These are phyloP conservation scores for Penicillium concentricum DNA, from an alignment of 2,329 filamentous ascomycete species.

Conservation along the genomic window DNA sequence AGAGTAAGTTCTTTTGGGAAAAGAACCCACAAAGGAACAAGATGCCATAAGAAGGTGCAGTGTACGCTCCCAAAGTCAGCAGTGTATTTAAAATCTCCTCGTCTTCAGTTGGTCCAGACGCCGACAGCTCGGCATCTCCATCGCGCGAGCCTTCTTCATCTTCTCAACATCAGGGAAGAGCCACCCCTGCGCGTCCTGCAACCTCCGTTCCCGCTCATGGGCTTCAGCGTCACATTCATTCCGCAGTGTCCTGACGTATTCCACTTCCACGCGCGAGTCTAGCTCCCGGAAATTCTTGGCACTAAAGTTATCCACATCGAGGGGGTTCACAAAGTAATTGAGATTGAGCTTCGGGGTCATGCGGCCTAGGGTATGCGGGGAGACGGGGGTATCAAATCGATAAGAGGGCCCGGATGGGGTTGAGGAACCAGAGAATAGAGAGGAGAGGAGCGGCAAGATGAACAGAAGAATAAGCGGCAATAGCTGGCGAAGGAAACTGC, in stretches of 20 bases:
- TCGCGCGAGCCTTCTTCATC: slow-evolving; percentile 66
- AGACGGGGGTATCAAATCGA: slow-evolving; percentile 68
- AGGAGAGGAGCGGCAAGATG: slow-evolving; percentile 77
- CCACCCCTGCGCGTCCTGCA: slow-evolving; percentile 82
- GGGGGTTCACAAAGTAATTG: slow-evolving; percentile 81
- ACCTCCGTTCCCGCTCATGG: slow-evolving; percentile 62
- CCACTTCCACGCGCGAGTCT: slow-evolving; percentile 73
- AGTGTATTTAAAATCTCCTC: slow-evolving; percentile 12
- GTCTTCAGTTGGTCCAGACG: slow-evolving; percentile 53
- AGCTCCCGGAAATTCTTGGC: slow-evolving; percentile 68
- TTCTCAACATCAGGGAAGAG: slow-evolving; percentile 78
- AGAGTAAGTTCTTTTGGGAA: not conserved
- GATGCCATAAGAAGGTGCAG: not conserved
- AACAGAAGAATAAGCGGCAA: slow-evolving; percentile 89
- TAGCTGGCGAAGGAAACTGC: slow-evolving; percentile 65
- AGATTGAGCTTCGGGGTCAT: slow-evolving; percentile 69
- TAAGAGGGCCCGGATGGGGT: slow-evolving; percentile 64
- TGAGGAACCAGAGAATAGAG: slow-evolving; percentile 64
- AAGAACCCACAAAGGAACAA: not conserved
- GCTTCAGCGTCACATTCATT: slow-evolving; percentile 74
- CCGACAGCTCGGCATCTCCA: slow-evolving; percentile 61
- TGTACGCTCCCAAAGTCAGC: not conserved
- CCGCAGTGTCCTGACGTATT: slow-evolving; percentile 66
- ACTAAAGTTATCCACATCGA: slow-evolving; percentile 70
- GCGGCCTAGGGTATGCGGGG: slow-evolving; percentile 73